Conservation (phyloP, 225 moss, liverwort and hornwort genomes). For the Bryum argenteum region DNA sequence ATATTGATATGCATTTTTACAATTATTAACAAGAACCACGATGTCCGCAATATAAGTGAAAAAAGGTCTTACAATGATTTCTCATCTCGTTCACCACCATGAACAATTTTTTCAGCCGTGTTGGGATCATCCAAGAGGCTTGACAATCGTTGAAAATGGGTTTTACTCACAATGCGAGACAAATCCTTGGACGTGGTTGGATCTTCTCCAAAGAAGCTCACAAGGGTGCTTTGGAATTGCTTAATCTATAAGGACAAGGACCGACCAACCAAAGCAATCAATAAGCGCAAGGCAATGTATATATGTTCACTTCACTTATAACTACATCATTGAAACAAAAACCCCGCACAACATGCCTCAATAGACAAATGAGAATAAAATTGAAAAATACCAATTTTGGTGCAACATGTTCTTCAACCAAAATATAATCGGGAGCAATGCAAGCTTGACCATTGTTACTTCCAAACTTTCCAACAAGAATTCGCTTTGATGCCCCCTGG, state of each 20-base stretch:
- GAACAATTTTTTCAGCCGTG: constrained; percentile 56
- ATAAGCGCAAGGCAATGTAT: constrained; percentile 1
- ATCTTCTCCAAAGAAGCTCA: constrained; percentile 70
- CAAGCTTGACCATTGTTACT: constrained; percentile 78
- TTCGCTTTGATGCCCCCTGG: constrained; percentile 60
- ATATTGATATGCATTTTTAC: not conserved
- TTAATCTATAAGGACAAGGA: constrained; percentile 43
- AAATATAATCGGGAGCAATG: constrained; percentile 73
- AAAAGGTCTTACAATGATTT: constrained; percentile 51
- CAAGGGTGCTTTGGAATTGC: constrained; percentile 43
- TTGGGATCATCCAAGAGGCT: constrained; percentile 60
- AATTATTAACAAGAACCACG: not conserved
- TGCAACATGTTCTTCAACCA: constrained; percentile 73
- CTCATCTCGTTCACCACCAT: constrained; percentile 63
- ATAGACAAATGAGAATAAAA: not conserved
- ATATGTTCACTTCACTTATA: not conserved
- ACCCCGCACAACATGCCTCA: not conserved
- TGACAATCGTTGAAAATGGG: constrained; percentile 62
- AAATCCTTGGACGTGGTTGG: constrained; percentile 55
- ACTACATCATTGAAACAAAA: not conserved
- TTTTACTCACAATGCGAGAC: constrained; percentile 52
- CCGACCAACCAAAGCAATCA: not conserved
- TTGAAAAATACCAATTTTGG: constrained; percentile 55
- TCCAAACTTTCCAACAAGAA: constrained; percentile 67
- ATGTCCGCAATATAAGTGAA: not conserved